phyloP scores from a whole-genome alignment of 1,284 basidiomycete genomes.

The Ceratobasidium sp. region DNA sequence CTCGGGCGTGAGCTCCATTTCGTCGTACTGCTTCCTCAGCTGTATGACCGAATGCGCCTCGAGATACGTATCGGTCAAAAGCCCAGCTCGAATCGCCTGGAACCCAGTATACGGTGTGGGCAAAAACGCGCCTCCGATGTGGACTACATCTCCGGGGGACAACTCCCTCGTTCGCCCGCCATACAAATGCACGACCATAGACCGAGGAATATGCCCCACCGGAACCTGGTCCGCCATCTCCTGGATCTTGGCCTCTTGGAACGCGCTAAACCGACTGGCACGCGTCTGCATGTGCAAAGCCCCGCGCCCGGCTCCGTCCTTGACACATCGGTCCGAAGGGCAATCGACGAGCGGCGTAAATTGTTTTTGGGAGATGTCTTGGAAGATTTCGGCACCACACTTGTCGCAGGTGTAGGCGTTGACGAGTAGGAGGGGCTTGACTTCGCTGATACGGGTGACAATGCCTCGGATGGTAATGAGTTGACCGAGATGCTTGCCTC shows the following conservation, averaged over 20 bases:
- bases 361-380: conserved; percentile 93
- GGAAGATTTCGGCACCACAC: conserved; percentile 98
- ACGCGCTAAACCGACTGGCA: conserved; percentile 95
- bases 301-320: conserved; percentile 86
- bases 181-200: conserved; percentile 95
- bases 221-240: conserved; percentile 99
- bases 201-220: conserved; percentile 97
- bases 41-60: conserved; percentile 92
- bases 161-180: conserved; percentile 89
- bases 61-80: conserved; percentile 97
- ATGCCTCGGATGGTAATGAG: conserved; percentile 97
- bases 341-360: conserved; percentile 91
- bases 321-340: conserved; percentile 80
- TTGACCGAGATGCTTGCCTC: conserved; percentile 83
- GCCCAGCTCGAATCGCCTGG: conserved; percentile 89
- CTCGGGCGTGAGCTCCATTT: conserved; percentile 91
- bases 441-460: conserved; percentile 97
- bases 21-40: conserved; percentile 96
- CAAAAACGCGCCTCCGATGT: conserved; percentile 88
- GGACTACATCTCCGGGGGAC: conserved; percentile 95
- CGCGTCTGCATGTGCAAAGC: conserved; percentile 98
- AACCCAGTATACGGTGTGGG: conserved; percentile 90
- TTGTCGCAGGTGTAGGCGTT: conserved; percentile 99
- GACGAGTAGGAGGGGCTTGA: conserved; percentile 95
- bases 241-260: conserved; percentile 99